Base-by-base conservation (phyloP, 2,329 filamentous ascomycete genomes). In the Chaetomium strumarium region DNA sequence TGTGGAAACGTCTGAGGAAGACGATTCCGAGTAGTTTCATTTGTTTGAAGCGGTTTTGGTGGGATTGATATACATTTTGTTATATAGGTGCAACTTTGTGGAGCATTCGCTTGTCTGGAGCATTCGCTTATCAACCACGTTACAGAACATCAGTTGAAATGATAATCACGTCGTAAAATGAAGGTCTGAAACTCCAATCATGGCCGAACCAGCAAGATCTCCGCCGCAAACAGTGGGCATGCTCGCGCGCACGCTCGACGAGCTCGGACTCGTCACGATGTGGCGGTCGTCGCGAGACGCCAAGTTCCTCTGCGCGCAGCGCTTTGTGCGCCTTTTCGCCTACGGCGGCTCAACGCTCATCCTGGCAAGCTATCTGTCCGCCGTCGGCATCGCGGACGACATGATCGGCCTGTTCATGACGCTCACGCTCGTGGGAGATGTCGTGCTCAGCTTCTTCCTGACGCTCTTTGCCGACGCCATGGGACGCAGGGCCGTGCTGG, bases 401-500 rank as follows among this genome's bases (percentile, higher is more conserved):
- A 73, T 72, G 16, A 84, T 84, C 52, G 81, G 82, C 5, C 62
- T 84, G 6, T 84, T 85, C 59, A 83, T 85, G 80, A 83, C 78
- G 0, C 66, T 85, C 36, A 85, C 81, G 0, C 70, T 85, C 11
- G 63, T 75, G 2, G 81, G 82, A n/a, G 81, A 85, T 66, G 80
- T 84, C 2, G 62, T 78, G 1, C 75, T 85, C 11, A 78, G 76
- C 1, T 75, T 83, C 5, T 63, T 77, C 13, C 66, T 84, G 24
- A 80, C 81, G 0, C 71, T 84, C 1, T 71, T 82, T 49, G 80
- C 82, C 0, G 82, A 85, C 64, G 67, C 70, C 0, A 34, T 49
- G 13, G 82, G 81, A 5, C 73, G 81, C 7, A 75, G 79, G 16
- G 72, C 73, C 6, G 78, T 82, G 2, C 66, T 83, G 9, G 62